Evolutionary conservation across 2,329 filamentous ascomycete genomes (phyloP), one percentile per base, ranked within the genome.

Genomic region (Arthrobotrys pseudoclavata): DNA sequence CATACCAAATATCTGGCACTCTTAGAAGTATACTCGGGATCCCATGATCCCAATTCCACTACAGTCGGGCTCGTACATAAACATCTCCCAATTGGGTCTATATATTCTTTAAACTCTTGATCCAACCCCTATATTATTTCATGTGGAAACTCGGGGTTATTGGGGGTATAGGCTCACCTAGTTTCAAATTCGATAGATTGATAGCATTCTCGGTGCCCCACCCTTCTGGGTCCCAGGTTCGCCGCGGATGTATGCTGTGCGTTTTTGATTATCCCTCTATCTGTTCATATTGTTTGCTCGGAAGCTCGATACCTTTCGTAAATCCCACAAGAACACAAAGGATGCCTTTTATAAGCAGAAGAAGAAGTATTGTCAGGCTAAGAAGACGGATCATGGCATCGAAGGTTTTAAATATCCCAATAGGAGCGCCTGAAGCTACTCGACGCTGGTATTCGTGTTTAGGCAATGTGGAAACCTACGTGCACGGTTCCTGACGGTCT

Each of bases 31-130:
- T 22, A 48, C 45, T 22, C 45, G 45, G 5, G 18, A 48, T 22
- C 45, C 45, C 20, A 48, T 22, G 9, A 22, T 12, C 22, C 45
- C 45, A 12, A 48, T 48, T 22, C 45, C 45, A 48, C 45, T n/a
- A 48, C 45, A 48, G 20, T 48, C 45, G 20, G 45, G 20, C 18
- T 48, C n/a, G 18, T 48, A 48, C 45, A 48, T 22, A 48, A 48
- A 15, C 45, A 12, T 22, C 45, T 48, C 45, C 45, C 45, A 48
- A 48, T 48, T 10, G 45, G 45, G 18, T 48, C 45, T 48, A 22
- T 18, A 22, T 48, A 10, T 48, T 22, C 45, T 15, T 2, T 48
- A 48, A 48, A n/a, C 2, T 48, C 45, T 48, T 48, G 45, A 3
- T 48, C 45, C 45, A 15, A 48, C 5, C 45, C 45, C 12, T 22